These are phyloP conservation scores for Rauvolfia tetraphylla DNA, from an alignment of 257 asterid genomes.

Conservation along the genomic window DNA sequence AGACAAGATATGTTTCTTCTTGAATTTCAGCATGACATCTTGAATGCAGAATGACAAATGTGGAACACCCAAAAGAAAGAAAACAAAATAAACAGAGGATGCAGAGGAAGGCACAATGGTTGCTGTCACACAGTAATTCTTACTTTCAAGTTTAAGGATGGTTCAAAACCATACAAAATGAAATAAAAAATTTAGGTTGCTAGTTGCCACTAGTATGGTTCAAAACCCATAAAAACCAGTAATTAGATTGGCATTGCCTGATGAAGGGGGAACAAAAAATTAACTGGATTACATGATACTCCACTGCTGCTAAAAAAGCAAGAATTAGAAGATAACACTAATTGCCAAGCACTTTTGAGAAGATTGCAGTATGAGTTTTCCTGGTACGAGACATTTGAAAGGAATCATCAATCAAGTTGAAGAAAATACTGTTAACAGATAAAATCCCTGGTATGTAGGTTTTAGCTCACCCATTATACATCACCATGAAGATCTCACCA, in stretches of 20 bases:
- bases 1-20: background rate
- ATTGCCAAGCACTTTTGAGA: background rate
- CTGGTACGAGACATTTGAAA: background rate
- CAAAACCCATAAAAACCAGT: background rate
- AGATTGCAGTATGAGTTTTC: background rate
- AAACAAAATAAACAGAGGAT: background rate
- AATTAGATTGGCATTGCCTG: background rate
- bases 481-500: background rate
- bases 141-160: background rate
- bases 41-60: background rate
- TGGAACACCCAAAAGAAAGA: background rate
- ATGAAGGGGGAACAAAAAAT: background rate
- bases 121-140: no score
- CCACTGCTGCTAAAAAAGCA: background rate
- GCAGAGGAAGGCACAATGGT: background rate
- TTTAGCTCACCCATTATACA: background rate
- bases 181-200: background rate
- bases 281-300: background rate
- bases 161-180: background rate
- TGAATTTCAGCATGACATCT: background rate
- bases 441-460: background rate
- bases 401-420: background rate
- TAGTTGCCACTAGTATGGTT: background rate
- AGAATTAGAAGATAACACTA: background rate
- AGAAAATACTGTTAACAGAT: background rate